Base-by-base conservation (phyloP, 1,284 basidiomycete species). In the Caloboletus inedulis region DNA sequence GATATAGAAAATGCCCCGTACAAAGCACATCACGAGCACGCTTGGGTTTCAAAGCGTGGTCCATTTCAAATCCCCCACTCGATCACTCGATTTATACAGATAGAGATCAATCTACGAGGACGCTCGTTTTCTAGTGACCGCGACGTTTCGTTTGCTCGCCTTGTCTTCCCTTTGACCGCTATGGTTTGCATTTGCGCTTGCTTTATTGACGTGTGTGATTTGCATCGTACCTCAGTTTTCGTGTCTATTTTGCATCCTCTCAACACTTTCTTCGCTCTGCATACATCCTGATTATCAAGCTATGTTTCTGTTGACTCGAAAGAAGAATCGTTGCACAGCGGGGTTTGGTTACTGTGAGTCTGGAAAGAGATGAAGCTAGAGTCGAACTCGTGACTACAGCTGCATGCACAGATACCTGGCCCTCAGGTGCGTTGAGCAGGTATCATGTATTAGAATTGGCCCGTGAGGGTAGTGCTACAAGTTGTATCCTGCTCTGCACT, bases 1-100 rank as follows among this genome's bases (percentile, higher is more conserved):
- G 14, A 47, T 58, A 18, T 70, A 64, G 39, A 47, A 51, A 47
- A 36, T 16, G 21, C 1, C n/a, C 7, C 3, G 7, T 19, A 29
- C 23, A 31, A 25, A 29, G 4, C 34, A 5, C 31, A 33, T 25
- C 25, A 21, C 16, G 25, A 23, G 12, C 29, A 23, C 2, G 18
- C 46, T 37, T 27, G 27, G 19, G 3, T 16, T 34, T 41, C 31
- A 25, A 25, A 10, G 19, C 7, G 34, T 46, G 43, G 23, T 27
- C 43, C 13, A 16, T 36, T 14, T 13, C n/a, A 14, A 35, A 36
- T 44, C 29, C 19, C 27, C 31, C 35, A 36, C 40, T 30, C 25
- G n/a, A 33, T 43, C 7, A 43, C 8, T 27, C 18, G 19, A 41
- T 39, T 30, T 40, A 44, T 25, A 45, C 12, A 29, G 7, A 37